Evolutionary conservation across 2,329 filamentous ascomycete species (phyloP).

Genomic region (Aspergillus amoenus): DNA sequence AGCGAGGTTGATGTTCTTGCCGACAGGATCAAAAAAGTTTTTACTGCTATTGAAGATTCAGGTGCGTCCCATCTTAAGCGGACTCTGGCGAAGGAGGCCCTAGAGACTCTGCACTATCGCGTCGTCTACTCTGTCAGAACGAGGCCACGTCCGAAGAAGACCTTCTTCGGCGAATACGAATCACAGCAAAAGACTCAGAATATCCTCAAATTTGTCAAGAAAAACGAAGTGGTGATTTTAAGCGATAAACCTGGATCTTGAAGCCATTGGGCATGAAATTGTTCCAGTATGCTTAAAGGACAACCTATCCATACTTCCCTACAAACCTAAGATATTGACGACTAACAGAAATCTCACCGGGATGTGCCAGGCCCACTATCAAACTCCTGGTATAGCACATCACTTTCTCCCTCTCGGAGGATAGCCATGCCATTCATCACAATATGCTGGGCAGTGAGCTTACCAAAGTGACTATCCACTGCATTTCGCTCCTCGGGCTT

Average conservation of each 20-base stretch:
- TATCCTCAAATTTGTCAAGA: neutral
- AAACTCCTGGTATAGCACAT: too few species aligned
- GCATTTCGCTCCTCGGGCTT: too few species aligned
- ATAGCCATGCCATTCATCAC: too few species aligned
- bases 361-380: too few species aligned
- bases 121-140: constrained; percentile 71
- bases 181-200: constrained; percentile 13
- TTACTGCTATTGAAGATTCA: constrained; percentile 67
- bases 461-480: too few species aligned
- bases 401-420: too few species aligned
- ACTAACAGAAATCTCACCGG: neutral
- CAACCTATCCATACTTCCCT: neutral
- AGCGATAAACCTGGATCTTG: neutral
- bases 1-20: constrained; percentile 67
- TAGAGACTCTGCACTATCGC: constrained; percentile 74
- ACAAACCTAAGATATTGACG: neutral
- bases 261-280: neutral
- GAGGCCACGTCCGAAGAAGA: constrained; percentile 55
- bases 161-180: constrained; percentile 32
- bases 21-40: constrained; percentile 56
- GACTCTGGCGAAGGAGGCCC: constrained; percentile 72
- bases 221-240: neutral
- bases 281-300: neutral
- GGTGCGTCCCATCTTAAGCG: constrained; percentile 71
- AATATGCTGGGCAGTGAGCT: too few species aligned